Conservation (phyloP, 768 basidiomycete genomes). For the Macrolepiota fuliginosa region DNA sequence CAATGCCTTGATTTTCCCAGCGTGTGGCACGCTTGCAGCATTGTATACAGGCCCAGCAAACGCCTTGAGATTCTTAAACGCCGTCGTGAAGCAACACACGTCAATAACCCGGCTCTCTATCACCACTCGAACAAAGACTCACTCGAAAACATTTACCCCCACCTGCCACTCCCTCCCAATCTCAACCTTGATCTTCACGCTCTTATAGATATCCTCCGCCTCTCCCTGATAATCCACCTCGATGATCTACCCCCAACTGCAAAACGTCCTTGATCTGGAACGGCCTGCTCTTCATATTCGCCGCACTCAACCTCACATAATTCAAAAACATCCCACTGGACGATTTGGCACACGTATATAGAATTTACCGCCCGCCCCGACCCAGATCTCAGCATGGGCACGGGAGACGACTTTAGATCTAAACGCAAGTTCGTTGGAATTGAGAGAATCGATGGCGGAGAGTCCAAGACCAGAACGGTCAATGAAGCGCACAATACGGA, state of each 20-base stretch:
- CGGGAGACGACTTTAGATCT: too few relatives aligned
- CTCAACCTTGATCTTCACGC: too few relatives aligned
- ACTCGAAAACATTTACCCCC: conserved; percentile 90
- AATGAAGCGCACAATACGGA: conserved; percentile 95
- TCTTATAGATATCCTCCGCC: conserved; percentile 94
- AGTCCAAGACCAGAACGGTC: too few relatives aligned
- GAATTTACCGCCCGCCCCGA: conserved; percentile 65
- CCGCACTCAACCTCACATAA: conserved; percentile 83
- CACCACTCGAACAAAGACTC: too few relatives aligned
- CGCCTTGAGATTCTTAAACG: too few relatives aligned
- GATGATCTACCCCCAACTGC: too few relatives aligned
- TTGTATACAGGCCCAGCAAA: conserved; percentile 18
- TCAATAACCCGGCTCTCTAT: conserved; percentile 8
- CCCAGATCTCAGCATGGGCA: conserved; percentile 94
- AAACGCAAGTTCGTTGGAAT: too few relatives aligned
- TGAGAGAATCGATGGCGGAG: too few relatives aligned
- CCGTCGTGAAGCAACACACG: conserved; percentile 33
- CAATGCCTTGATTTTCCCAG: conserved; percentile 30
- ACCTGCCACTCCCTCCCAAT: too few relatives aligned
- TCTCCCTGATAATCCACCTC: conserved; percentile 99
- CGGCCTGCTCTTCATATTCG: conserved; percentile 77
- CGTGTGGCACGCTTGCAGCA: conserved; percentile 2
- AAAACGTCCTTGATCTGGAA: conserved; percentile 86
- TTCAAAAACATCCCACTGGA: conserved; percentile 91
- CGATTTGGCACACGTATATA: conserved; percentile 84